phyloP scores from a whole-genome alignment of 1,284 basidiomycete species.

The Malassezia restricta region DNA sequence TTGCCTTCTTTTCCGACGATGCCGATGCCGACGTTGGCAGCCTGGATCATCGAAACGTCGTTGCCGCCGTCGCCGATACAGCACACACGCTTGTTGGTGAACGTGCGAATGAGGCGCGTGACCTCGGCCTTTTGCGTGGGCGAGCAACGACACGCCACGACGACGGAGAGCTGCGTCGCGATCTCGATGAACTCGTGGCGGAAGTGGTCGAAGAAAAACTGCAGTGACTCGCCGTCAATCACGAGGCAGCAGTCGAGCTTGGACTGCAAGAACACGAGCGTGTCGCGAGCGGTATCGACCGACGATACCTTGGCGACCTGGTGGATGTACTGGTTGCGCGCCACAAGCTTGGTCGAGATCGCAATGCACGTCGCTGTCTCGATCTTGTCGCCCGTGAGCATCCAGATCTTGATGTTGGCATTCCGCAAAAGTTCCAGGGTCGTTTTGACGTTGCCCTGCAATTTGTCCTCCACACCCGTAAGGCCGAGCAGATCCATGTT shows the following conservation, averaged over 20 bases:
- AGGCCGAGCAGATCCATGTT: slow-evolving; percentile 84
- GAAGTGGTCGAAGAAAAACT: slow-evolving; percentile 81
- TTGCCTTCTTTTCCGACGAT: slow-evolving; percentile 98
- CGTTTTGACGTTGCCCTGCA: slow-evolving; percentile 90
- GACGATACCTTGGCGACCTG: slow-evolving; percentile 83
- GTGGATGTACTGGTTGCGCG: slow-evolving; percentile 92
- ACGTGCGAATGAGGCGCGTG: slow-evolving; percentile 73
- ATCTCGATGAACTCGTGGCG: slow-evolving; percentile 88
- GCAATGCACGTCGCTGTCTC: slow-evolving; percentile 98
- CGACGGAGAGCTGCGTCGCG: slow-evolving; percentile 84
- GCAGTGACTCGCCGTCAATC: slow-evolving; percentile 94
- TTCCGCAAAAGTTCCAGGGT: slow-evolving; percentile 87
- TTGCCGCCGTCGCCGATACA: slow-evolving; percentile 95
- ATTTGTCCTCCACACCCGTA: slow-evolving; percentile 95
- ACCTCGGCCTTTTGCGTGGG: slow-evolving; percentile 98
- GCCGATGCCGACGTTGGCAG: slow-evolving; percentile 83
- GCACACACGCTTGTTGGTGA: slow-evolving; percentile 87
- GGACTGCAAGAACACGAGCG: slow-evolving; percentile 86
- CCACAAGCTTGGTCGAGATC: slow-evolving; percentile 89
- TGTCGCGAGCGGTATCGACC: slow-evolving; percentile 66
- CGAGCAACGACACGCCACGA: slow-evolving; percentile 93
- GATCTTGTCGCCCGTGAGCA: slow-evolving; percentile 98
- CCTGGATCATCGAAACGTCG: slow-evolving; percentile 92
- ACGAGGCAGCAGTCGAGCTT: slow-evolving; percentile 95
- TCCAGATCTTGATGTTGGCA: slow-evolving; percentile 98